phyloP scores from a whole-genome alignment of 305 asterid species.

The Fraxinus nigra region DNA sequence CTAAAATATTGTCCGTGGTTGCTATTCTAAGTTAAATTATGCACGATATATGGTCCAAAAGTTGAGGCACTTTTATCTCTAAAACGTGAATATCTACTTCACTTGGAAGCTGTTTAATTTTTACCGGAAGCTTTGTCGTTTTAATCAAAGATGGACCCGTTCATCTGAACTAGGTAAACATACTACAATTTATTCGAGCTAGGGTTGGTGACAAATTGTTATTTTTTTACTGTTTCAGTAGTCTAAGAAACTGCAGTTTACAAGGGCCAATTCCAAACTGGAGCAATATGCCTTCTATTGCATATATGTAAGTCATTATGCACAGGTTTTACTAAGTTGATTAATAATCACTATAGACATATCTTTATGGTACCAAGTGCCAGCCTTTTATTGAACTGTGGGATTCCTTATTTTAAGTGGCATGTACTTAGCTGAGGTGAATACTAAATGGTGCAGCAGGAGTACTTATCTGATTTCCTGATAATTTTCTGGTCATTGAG shows the following conservation, averaged over 20 bases:
- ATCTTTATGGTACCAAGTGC: neutral
- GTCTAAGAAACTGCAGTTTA: constrained; percentile 94
- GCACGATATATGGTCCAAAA: neutral
- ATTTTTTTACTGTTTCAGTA: constrained; percentile 55
- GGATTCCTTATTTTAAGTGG: neutral
- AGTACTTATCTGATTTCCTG: neutral
- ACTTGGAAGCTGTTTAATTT: constrained; percentile 3
- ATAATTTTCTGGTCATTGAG: neutral
- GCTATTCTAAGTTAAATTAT: neutral
- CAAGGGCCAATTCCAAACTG: constrained; percentile 79
- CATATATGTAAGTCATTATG: constrained; percentile 68
- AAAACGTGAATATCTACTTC: neutral
- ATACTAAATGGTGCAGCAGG: neutral
- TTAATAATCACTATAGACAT: neutral
- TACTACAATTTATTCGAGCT: constrained; percentile 3
- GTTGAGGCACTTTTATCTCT: neutral
- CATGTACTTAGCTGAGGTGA: neutral
- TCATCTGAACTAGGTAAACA: neutral
- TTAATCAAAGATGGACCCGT: neutral
- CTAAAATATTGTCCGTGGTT: neutral
- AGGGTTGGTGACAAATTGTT: neutral
- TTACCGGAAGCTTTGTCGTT: constrained; percentile 8
- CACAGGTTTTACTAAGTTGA: constrained; percentile 7
- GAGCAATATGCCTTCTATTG: constrained; percentile 62
- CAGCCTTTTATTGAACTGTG: neutral